Percentiles rank a stretch among this genome's conserved stretches.
Evolutionary conservation across 768 basidiomycete species (phyloP).

Genomic region (Auricularia heimuer): DNA sequence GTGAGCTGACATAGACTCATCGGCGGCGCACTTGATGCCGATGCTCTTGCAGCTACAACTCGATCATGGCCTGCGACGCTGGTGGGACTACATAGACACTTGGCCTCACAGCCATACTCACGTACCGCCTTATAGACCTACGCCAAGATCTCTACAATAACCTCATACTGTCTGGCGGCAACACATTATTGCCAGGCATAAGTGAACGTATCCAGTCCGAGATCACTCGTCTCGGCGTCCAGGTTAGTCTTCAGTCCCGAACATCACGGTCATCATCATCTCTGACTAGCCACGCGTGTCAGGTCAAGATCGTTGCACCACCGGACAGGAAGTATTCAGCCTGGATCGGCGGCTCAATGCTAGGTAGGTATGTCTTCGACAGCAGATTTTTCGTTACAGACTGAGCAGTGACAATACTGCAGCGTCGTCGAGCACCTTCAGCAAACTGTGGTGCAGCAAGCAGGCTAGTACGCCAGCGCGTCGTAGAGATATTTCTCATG

Average conservation of each 20-base stretch:
- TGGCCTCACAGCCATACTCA: background rate
- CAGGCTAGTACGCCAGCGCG: slow-evolving; percentile 13
- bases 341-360: slow-evolving; percentile 30
- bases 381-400: background rate
- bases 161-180: slow-evolving; percentile 43
- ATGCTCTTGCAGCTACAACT: background rate
- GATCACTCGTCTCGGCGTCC: slow-evolving; percentile 37
- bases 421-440: slow-evolving; percentile 43
- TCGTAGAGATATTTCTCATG: no score
- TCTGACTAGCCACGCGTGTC: background rate
- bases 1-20: slow-evolving; percentile 9
- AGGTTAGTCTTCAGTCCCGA: slow-evolving; percentile 33
- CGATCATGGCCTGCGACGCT: slow-evolving; percentile 6
- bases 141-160: slow-evolving; percentile 17
- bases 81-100: background rate
- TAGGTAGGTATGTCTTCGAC: slow-evolving; percentile 8
- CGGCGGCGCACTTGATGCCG: background rate
- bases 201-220: slow-evolving; percentile 47
- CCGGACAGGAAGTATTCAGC: slow-evolving; percentile 45
- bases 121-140: background rate
- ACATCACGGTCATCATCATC: background rate
- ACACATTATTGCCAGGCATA: slow-evolving; percentile 43
- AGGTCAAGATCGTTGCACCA: slow-evolving; percentile 38
- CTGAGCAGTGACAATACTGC: slow-evolving; percentile 16
- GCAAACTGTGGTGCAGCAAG: slow-evolving; percentile 38